These are phyloP conservation scores for Ceratonia siliqua DNA, from an alignment of 306 rosid species.

Conservation along the genomic window DNA sequence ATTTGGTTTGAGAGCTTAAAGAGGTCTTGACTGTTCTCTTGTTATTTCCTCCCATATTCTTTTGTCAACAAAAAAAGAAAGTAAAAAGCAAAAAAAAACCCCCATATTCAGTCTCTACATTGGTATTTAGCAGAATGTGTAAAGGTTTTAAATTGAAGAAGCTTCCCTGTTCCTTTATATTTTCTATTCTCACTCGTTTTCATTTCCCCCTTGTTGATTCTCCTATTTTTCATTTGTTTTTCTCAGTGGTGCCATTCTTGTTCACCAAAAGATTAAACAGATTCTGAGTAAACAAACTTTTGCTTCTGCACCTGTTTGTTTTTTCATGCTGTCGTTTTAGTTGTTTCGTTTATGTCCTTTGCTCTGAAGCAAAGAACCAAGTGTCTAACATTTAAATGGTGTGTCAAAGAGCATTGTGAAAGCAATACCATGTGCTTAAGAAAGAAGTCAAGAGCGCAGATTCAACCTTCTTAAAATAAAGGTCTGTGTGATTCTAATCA, in stretches of 20 bases:
- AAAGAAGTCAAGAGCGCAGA: not conserved
- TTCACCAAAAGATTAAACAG: not conserved
- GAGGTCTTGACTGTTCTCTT: not conserved
- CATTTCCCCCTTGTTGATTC: not conserved
- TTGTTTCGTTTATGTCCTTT: not conserved
- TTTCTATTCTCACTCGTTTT: not conserved
- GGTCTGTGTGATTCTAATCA: too few relatives aligned
- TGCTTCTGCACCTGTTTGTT: not conserved
- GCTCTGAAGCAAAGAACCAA: not conserved
- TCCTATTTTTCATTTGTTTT: not conserved
- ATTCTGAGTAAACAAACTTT: not conserved
- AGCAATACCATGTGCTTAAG: not conserved
- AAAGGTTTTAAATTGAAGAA: not conserved
- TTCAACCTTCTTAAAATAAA: not conserved
- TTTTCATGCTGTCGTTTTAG: not conserved
- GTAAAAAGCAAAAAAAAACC: too few relatives aligned
- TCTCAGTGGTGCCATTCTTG: not conserved
- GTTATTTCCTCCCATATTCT: not conserved
- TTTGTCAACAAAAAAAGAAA: not conserved
- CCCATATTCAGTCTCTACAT: not conserved
- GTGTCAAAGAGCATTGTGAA: not conserved
- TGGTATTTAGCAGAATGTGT: not conserved
- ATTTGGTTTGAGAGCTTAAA: conserved; percentile 40
- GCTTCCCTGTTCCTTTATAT: conserved; percentile 8
- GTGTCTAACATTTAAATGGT: not conserved